phyloP scores from a whole-genome alignment of 1,284 basidiomycete genomes.

The Irpex sp. region DNA sequence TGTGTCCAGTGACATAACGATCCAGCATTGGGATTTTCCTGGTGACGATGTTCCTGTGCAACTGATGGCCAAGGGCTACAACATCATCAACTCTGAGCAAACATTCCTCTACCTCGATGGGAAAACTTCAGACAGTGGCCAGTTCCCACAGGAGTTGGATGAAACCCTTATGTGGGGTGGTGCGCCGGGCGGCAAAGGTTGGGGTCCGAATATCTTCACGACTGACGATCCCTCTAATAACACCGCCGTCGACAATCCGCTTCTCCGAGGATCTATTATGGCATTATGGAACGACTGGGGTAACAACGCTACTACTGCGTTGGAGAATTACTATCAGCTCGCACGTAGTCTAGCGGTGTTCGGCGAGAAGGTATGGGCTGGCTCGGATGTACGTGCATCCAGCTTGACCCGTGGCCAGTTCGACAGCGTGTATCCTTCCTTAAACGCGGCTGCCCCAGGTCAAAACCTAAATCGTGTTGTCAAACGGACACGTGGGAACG shows the following conservation, averaged over 20 bases:
- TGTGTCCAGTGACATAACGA: conserved; percentile 27
- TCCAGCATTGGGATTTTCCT: conserved; percentile 33
- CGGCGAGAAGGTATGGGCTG: conserved; percentile 20
- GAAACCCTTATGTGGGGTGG: conserved; percentile 25
- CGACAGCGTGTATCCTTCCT: conserved; percentile 15
- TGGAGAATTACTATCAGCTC: conserved; percentile 25
- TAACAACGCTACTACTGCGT: conserved; percentile 20
- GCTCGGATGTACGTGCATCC: conserved; percentile 17
- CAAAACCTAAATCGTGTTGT: conserved; percentile 20
- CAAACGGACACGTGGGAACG: conserved; percentile 14
- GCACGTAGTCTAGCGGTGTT: conserved; percentile 22
- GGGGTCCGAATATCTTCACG: conserved; percentile 23
- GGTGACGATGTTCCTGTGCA: conserved; percentile 26
- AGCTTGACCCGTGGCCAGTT: conserved; percentile 23
- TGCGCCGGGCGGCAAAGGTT: conserved; percentile 20
- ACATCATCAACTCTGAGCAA: conserved; percentile 22
- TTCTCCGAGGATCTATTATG: conserved; percentile 23
- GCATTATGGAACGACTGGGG: conserved; percentile 27
- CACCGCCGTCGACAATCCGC: conserved; percentile 17
- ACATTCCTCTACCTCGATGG: conserved; percentile 31
- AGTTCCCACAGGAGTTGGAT: conserved; percentile 21
- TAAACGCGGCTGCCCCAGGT: conserved; percentile 21
- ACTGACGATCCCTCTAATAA: conserved; percentile 23
- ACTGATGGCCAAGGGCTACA: conserved; percentile 26
- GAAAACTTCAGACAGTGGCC: conserved; percentile 24